Evolutionary conservation across 2,329 filamentous ascomycete genomes (phyloP), one percentile per base, ranked within the genome.

Genomic region (Colletotrichum filicis): DNA sequence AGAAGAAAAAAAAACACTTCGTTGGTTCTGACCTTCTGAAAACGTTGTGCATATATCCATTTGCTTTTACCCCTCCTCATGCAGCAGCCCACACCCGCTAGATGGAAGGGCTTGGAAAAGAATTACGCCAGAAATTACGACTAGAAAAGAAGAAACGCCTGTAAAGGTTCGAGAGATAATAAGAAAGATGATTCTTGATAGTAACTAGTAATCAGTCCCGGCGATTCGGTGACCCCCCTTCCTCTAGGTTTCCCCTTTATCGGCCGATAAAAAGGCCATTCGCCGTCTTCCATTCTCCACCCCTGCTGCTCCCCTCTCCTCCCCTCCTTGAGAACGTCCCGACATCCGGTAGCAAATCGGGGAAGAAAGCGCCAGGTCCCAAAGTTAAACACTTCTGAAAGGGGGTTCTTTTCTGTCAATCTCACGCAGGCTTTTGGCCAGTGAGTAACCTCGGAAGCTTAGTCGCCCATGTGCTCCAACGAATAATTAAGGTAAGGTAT

Each of bases 291-390:
- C 24, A n/a, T 24, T 35, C 42, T 24, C 42, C 42, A 28, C 60
- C 55, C 46, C 11, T 22, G 24, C 22, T 56, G 60, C 64, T 73
- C 42, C 46, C 30, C 30, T 30, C 28, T 2, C 30, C 30, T 32
- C 56, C 28, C 56, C 28, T 46, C 37, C 60, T 58, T 24, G 24
- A 65, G 60, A 37, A 26, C 42, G 26, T 46, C 58, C 56, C 66
- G 52, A 30, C 30, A 56, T 57, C 16, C 37, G 66, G 66, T 61
- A 73, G 56, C 70, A 70, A 73, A 73, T 66, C 66, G 70, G 70
- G 66, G 60, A 66, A 65, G 70, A 66, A 57, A 52, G 70, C 70
- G 70, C 12, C 42, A 49, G 42, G 19, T 19, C 8, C 49, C 26
- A 60, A 61, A 22, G 52, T 42, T 28, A 32, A 32, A 19, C 37